phyloP scores from a whole-genome alignment of 1,284 basidiomycete species.

The Phaffia rhodozyma region DNA sequence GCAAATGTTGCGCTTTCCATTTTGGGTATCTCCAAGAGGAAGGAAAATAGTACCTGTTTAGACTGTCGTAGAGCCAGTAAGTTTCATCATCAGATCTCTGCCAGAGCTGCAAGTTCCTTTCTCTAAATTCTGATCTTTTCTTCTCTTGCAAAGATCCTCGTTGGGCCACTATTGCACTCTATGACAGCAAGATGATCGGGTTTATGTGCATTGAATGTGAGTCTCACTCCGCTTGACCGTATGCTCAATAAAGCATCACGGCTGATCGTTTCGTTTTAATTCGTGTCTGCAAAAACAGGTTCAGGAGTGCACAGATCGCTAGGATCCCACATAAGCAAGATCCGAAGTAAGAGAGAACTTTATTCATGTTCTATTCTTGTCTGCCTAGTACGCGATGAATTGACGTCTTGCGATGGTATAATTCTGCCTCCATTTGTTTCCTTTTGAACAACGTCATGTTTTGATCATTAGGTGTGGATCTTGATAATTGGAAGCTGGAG shows the following conservation, averaged over 20 bases:
- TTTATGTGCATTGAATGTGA: slow-evolving; percentile 16
- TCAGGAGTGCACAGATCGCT: slow-evolving; percentile 6
- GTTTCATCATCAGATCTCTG: not conserved
- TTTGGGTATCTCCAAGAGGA: slow-evolving; percentile 7
- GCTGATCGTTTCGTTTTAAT: not conserved
- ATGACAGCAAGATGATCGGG: slow-evolving; percentile 2
- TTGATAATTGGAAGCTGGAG: slow-evolving; percentile 15
- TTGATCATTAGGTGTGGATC: slow-evolving; percentile 1
- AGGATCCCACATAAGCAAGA: slow-evolving; percentile 14
- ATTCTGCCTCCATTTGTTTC: not conserved
- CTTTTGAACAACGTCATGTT: no score
- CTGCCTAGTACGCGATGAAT: no score
- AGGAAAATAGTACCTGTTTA: slow-evolving; percentile 3
- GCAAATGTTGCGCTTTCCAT: not conserved
- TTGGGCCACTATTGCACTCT: slow-evolving; percentile 15
- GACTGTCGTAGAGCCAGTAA: slow-evolving; percentile 15
- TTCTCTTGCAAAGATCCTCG: not conserved
- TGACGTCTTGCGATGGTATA: not conserved
- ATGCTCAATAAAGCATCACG: not conserved
- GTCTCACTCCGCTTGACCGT: not conserved
- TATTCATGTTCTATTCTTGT: not conserved
- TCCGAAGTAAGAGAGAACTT: not conserved
- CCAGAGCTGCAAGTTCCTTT: not conserved
- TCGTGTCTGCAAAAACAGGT: not conserved
- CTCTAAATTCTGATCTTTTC: not conserved